A percentile compares a stretch with the other conserved stretches of the same genome.
Evolutionary conservation across 2,329 filamentous ascomycete species (phyloP).

Genomic region (Ramichloridium luteum): DNA sequence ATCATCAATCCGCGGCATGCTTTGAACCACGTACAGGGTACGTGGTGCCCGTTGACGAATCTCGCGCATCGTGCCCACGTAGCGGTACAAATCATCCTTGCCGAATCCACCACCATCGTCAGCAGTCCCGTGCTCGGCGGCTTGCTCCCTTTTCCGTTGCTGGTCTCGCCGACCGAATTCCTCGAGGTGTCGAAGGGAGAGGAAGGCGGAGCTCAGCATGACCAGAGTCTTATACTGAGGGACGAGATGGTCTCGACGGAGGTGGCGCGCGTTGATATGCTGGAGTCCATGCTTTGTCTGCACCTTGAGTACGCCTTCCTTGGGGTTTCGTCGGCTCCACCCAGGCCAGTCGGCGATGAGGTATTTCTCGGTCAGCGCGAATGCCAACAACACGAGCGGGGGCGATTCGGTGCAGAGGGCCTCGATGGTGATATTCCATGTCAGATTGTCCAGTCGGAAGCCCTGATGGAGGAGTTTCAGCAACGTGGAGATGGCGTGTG

Average conservation of each 20-base stretch:
- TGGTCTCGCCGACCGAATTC: too few relatives aligned
- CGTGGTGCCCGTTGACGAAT: conserved; percentile 27
- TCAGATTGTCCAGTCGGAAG: conserved; percentile 61
- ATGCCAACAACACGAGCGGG: conserved; percentile 51
- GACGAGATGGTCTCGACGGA: conserved; percentile 19
- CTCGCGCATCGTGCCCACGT: conserved; percentile 19
- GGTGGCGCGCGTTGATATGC: conserved; percentile 20
- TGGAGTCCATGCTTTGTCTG: conserved; percentile 15
- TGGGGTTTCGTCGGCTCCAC: conserved; percentile 41
- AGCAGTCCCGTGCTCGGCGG: neutral
- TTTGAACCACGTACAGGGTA: conserved; percentile 32
- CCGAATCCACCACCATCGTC: conserved; percentile 17
- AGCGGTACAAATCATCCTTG: conserved; percentile 12
- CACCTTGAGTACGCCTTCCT: neutral
- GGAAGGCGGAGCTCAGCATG: conserved; percentile 27
- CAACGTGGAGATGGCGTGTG: conserved; percentile 32
- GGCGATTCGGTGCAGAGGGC: conserved; percentile 47
- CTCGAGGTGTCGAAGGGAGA: conserved; percentile 26
- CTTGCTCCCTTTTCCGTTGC: too few relatives aligned
- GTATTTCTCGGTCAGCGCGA: conserved; percentile 58
- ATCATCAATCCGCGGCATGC: conserved; percentile 27
- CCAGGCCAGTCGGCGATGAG: conserved; percentile 72
- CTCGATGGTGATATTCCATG: conserved; percentile 71
- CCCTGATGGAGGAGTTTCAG: conserved; percentile 49
- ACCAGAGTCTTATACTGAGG: conserved; percentile 35